Evolutionary conservation across 2,329 filamentous ascomycete species (phyloP).

Genomic region (Hymenoscyphus scutula): DNA sequence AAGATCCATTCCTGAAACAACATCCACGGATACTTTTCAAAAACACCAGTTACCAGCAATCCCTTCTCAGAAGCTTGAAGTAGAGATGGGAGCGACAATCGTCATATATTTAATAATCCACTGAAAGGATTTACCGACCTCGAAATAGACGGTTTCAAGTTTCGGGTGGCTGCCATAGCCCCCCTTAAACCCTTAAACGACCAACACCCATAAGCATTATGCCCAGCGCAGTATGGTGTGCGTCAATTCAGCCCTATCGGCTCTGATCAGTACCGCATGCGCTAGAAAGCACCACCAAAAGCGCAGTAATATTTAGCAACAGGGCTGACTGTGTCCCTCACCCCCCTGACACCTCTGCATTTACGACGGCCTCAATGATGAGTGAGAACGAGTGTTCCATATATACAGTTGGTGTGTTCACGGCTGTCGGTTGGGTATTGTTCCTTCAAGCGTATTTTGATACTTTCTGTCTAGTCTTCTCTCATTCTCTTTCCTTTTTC

Average conservation of each 20-base stretch:
- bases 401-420: conserved; percentile 3
- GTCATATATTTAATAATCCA: background rate
- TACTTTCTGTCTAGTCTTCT: background rate
- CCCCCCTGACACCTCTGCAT: background rate
- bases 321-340: conserved; percentile 2
- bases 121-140: background rate
- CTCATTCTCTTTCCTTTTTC: background rate
- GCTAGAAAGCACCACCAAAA: background rate
- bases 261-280: background rate
- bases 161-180: background rate
- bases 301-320: background rate
- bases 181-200: background rate
- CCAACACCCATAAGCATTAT: background rate
- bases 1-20: background rate
- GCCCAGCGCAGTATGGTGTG: background rate
- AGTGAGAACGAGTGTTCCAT: conserved; percentile 5
- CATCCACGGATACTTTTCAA: background rate
- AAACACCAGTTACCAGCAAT: background rate
- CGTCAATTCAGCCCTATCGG: background rate
- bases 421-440: background rate
- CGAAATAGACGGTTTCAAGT: background rate
- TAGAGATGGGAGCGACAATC: background rate
- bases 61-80: background rate
- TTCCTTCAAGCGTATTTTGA: background rate
- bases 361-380: background rate